These are phyloP conservation scores for Fraxinus pennsylvanica DNA, from an alignment of 257 asterid species.

Conservation along the genomic window DNA sequence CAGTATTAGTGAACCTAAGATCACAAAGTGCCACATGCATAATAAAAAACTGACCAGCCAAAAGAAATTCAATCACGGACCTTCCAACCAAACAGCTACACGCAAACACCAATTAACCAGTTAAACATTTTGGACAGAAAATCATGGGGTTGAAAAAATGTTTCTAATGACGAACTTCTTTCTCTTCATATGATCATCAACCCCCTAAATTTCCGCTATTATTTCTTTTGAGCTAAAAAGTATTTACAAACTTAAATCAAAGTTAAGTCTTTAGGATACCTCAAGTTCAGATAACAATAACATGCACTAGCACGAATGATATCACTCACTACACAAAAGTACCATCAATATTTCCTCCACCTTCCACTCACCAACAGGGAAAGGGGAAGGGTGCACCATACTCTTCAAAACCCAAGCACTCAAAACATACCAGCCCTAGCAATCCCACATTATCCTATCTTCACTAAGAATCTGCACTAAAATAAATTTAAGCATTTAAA, in stretches of 20 bases:
- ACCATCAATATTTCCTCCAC: too few relatives aligned
- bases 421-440: neutral
- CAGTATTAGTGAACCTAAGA: neutral
- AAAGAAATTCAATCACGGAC: neutral
- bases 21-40: too few relatives aligned
- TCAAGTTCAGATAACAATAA: too few relatives aligned
- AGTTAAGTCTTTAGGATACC: too few relatives aligned
- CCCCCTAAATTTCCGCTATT: neutral
- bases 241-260: too few relatives aligned
- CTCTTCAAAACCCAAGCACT: neutral
- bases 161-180: neutral
- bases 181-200: neutral
- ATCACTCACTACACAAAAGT: too few relatives aligned
- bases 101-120: conserved; percentile 7
- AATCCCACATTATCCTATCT: neutral
- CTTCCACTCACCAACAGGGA: neutral
- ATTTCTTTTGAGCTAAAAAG: too few relatives aligned
- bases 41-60: neutral
- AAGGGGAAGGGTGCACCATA: neutral
- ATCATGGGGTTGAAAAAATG: neutral
- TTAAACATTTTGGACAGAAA: conserved; percentile 3
- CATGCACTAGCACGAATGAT: too few relatives aligned
- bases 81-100: neutral
- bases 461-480: neutral
- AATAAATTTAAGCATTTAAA: neutral